phyloP scores from a whole-genome alignment of 805 yeast genomes.

The Pichia gijzeniarum region DNA sequence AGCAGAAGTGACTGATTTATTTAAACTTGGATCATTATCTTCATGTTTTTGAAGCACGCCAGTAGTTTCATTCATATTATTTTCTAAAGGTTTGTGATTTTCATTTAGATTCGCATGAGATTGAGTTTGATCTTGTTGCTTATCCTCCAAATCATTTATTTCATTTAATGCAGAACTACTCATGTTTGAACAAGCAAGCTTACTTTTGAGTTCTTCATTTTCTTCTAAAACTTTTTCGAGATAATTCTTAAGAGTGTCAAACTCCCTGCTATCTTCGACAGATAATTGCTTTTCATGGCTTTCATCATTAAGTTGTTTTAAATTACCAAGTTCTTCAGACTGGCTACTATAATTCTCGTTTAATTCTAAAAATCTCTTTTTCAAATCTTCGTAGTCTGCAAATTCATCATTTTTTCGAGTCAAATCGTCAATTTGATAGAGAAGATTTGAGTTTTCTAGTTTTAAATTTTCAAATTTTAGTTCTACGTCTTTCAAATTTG shows the following conservation, averaged over 20 bases:
- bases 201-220: conserved; percentile 10
- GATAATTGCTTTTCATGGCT: conserved; percentile 12
- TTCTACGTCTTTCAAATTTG: conserved; percentile 5
- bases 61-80: neutral
- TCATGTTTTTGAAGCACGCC: neutral
- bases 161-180: neutral
- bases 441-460: conserved; percentile 5
- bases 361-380: conserved; percentile 3
- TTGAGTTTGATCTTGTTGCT: conserved; percentile 9
- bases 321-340: conserved; percentile 8
- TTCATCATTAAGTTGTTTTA: conserved; percentile 9
- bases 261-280: conserved; percentile 12
- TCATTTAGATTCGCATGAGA: conserved; percentile 12
- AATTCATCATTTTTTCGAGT: neutral
- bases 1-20: conserved; percentile 18
- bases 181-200: neutral
- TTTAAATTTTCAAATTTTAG: neutral
- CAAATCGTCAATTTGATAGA: conserved; percentile 5
- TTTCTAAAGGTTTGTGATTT: conserved; percentile 5
- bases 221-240: conserved; percentile 15
- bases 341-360: conserved; percentile 4
- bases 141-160: conserved; percentile 7
- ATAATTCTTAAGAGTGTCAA: conserved; percentile 13
- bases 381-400: conserved; percentile 8
- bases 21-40: no score